These are phyloP conservation scores for Ilyonectria robusta DNA, from an alignment of 2,329 filamentous ascomycete genomes.

Conservation along the genomic window DNA sequence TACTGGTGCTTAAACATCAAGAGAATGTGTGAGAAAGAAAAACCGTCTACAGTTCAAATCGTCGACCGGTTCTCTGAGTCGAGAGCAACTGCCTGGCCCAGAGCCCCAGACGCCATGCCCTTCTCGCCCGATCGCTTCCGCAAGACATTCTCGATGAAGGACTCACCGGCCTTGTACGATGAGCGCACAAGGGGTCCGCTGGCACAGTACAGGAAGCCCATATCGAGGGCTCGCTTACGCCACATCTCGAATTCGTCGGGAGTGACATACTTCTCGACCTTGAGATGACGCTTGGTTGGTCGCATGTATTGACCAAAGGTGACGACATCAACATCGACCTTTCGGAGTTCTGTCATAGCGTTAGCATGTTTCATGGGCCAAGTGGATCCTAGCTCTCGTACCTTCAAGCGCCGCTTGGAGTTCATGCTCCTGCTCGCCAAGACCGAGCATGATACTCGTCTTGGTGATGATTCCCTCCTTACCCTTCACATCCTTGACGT, in stretches of 20 bases:
- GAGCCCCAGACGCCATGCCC: conserved; percentile 49
- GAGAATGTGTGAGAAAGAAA: conserved; percentile 14
- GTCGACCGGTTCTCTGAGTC: conserved; percentile 50
- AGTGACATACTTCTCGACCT: conserved; percentile 95
- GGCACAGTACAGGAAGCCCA: conserved; percentile 98
- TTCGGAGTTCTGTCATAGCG: conserved; percentile 75
- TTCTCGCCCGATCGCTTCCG: conserved; percentile 78
- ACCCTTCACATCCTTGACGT: conserved; percentile 82
- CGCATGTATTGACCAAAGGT: conserved; percentile 99
- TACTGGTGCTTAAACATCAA: conserved; percentile 11
- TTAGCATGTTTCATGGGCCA: conserved; percentile 29
- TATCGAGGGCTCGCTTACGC: conserved; percentile 88
- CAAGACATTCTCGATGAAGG: conserved; percentile 98
- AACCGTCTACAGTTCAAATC: conserved; percentile 32
- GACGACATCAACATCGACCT: conserved; percentile 89
- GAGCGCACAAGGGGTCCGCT: conserved; percentile 93
- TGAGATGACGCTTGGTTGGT: conserved; percentile 96
- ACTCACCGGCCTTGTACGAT: conserved; percentile 97
- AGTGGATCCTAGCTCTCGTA: conserved; percentile 53
- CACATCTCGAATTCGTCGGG: conserved; percentile 93
- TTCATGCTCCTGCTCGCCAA: conserved; percentile 93
- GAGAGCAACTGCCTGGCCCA: conserved; percentile 58
- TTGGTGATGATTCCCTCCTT: conserved; percentile 90
- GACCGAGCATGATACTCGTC: conserved; percentile 95
- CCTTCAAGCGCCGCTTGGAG: conserved; percentile 82